Evolutionary conservation across 1,284 basidiomycete species (phyloP).

Genomic region (Ceratobasidium sp.): DNA sequence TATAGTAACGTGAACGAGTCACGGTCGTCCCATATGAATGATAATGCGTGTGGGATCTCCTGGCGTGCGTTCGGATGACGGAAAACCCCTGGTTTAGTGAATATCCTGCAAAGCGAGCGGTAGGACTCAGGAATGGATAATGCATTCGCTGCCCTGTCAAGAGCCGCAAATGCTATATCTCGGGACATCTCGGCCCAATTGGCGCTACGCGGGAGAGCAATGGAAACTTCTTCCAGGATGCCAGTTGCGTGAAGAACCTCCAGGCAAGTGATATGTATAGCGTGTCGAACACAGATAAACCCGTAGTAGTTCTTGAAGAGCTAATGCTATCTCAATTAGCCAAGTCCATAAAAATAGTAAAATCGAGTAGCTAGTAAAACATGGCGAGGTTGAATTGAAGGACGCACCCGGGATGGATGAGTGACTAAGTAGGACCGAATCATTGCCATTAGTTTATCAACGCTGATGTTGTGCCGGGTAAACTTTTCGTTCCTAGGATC

Average conservation of each 20-base stretch:
- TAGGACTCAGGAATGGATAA: too few species aligned
- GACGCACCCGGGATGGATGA: too few species aligned
- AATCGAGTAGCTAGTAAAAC: too few species aligned
- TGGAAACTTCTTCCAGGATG: background rate
- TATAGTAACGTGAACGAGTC: background rate
- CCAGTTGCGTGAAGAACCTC: background rate
- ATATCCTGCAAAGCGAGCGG: background rate
- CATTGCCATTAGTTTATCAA: too few species aligned
- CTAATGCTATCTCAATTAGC: background rate
- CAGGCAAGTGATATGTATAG: background rate
- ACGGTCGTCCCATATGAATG: background rate
- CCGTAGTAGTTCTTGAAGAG: constrained; percentile 7
- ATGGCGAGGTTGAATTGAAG: too few species aligned
- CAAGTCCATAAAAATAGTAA: too few species aligned
- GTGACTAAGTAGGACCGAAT: too few species aligned
- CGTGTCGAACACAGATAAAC: background rate
- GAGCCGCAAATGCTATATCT: background rate
- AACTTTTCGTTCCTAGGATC: too few species aligned
- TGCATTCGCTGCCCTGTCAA: background rate
- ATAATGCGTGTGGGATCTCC: background rate
- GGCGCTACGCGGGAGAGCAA: background rate
- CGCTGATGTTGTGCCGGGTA: too few species aligned
- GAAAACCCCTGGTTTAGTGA: background rate
- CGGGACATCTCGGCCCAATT: background rate
- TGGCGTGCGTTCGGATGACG: background rate